Evolutionary conservation across 2,329 filamentous ascomycete genomes (phyloP).

Genomic region (Paramyrothecium roridum): DNA sequence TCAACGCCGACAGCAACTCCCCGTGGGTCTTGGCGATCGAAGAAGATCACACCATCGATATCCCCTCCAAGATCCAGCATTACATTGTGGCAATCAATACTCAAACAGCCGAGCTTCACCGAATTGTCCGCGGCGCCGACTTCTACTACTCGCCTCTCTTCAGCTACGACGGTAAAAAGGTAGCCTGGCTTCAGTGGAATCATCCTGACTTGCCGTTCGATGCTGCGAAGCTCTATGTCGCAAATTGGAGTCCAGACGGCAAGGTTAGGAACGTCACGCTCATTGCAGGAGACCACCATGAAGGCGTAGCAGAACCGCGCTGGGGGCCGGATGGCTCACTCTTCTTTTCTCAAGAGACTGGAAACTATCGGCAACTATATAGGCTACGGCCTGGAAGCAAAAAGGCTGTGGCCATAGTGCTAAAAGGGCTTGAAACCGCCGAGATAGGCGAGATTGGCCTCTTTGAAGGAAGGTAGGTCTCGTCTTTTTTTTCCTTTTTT

Average conservation of each 20-base stretch:
- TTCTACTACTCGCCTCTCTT: conserved; percentile 51
- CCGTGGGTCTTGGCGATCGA: conserved; percentile 47
- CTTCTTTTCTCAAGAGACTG: conserved; percentile 44
- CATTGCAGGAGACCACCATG: conserved; percentile 37
- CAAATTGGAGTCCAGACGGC: conserved; percentile 33
- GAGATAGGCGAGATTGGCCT: conserved; percentile 34
- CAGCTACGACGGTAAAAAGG: conserved; percentile 38
- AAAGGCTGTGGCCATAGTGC: conserved; percentile 21
- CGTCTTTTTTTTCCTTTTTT: background rate
- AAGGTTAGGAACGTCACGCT: conserved; percentile 24
- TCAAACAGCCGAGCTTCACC: conserved; percentile 34
- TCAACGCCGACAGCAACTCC: conserved; percentile 33
- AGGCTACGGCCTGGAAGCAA: conserved; percentile 24
- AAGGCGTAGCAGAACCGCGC: conserved; percentile 45
- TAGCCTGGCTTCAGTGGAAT: conserved; percentile 54
- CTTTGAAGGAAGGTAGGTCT: conserved; percentile 25
- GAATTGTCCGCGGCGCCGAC: conserved; percentile 41
- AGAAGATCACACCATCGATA: conserved; percentile 43
- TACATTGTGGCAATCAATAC: conserved; percentile 36
- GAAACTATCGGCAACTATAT: conserved; percentile 46
- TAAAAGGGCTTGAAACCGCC: conserved; percentile 36
- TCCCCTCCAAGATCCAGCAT: conserved; percentile 28
- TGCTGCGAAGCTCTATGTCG: conserved; percentile 39
- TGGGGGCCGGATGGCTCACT: conserved; percentile 47
- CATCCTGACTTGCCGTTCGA: conserved; percentile 52